Percentiles rank a stretch among this genome's conserved stretches.
These are phyloP conservation scores for Mycothermus thermophilus DNA, from an alignment of 495 filamentous ascomycete species.

Conservation along the genomic window DNA sequence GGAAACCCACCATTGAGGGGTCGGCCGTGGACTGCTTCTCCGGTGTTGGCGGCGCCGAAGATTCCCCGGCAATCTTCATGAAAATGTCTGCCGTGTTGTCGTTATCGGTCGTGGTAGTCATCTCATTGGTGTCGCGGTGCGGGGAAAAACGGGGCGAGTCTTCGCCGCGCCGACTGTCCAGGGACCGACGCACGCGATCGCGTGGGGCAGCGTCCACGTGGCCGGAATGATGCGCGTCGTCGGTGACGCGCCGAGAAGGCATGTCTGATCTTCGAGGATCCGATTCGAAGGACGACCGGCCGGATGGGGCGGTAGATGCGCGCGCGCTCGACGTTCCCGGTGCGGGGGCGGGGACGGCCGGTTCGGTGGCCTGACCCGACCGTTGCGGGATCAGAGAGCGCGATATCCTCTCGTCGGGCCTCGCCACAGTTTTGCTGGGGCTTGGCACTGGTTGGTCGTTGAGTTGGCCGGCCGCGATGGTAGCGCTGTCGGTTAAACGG, in stretches of 20 bases:
- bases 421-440: no score
- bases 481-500: constrained; percentile 10
- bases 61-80: constrained; percentile 38
- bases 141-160: constrained; percentile 27
- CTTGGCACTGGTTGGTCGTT: constrained; percentile 6
- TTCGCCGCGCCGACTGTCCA: constrained; percentile 31
- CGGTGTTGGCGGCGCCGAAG: constrained; percentile 22
- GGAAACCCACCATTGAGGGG: neutral
- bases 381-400: constrained; percentile 34
- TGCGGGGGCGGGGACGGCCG: constrained; percentile 6
- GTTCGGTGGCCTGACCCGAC: constrained; percentile 21
- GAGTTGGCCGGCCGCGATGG: constrained; percentile 1
- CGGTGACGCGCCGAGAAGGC: constrained; percentile 22
- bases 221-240: constrained; percentile 25
- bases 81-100: constrained; percentile 41
- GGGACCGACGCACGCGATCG: constrained; percentile 35
- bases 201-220: constrained; percentile 28
- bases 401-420: constrained; percentile 26
- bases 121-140: constrained; percentile 27
- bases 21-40: constrained; percentile 15
- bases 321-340: constrained; percentile 12
- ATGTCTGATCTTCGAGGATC: no score
- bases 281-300: constrained; percentile 38
- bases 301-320: constrained; percentile 35
- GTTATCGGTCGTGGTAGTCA: constrained; percentile 26